Evolutionary conservation across 1,139 yeast genomes (phyloP), one percentile per base, ranked within the genome.

Genomic region (Lodderomyces elongisporus): DNA sequence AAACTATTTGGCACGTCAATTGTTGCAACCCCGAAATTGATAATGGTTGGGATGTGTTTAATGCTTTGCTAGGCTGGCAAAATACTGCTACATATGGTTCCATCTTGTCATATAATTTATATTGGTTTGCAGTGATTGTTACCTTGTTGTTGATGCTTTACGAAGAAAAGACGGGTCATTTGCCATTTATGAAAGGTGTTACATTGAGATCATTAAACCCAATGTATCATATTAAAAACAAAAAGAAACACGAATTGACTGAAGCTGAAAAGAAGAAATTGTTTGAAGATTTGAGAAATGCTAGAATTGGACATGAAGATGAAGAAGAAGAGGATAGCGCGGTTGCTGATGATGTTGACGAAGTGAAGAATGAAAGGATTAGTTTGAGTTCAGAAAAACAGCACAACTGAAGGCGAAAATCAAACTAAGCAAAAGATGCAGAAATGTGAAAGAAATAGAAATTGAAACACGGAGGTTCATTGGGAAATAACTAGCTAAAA

Each of bases 31-130:
- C 93, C 21, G 84, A 79, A 57, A 66, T 69, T 29, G 93, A 84
- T 54, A 80, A 83, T 41, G 89, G 88, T 60, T 85, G 94, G 94
- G 89, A 82, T 73, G 76, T 85, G 40, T 85, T 85, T 70, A 85
- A 84, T 51, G 83, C 94, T 9, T 58, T 85, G 36, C 62, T 85
- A 35, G 95, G 95, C 45, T 85, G 95, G 95, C 94, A 85, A 64
- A 85, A 85, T 60, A 72, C 88, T 37, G 95, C 95, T 39, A 85
- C 93, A 42, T 74, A 83, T 50, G 91, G 93, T 32, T 81, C 93
- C 1, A 84, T 85, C 39, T 61, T 85, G 28, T 74, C 87, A 27
- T 85, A 85, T 66, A 84, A 83, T 62, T 44, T 83, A 28, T 85
- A 85, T 65, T 85, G 95, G 95, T 40, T 79, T 25, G 60, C 61